Evolutionary conservation across 352 stramenopile genomes (phyloP).

Genomic region (Phytophthora fragariae): DNA sequence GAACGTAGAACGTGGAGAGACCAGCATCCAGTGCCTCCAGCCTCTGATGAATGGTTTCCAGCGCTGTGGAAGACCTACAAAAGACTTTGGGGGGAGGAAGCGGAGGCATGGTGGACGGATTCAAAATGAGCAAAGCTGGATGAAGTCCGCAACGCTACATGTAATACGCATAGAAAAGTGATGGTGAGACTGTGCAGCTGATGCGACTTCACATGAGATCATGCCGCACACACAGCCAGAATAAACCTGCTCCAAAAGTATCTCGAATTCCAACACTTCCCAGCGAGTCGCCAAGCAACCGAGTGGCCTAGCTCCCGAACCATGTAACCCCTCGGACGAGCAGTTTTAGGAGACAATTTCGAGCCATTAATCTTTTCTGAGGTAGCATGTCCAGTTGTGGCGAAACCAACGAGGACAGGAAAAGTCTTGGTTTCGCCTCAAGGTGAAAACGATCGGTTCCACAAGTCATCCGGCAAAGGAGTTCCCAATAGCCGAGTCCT

Average conservation of each 20-base stretch:
- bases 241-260: too few relatives aligned
- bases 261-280: too few relatives aligned
- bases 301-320: too few relatives aligned
- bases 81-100: not conserved
- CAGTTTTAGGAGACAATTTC: not conserved
- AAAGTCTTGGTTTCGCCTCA: not conserved
- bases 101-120: not conserved
- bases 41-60: not conserved
- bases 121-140: not conserved
- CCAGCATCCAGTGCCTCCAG: not conserved
- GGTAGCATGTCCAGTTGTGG: too few relatives aligned
- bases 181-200: not conserved
- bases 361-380: not conserved
- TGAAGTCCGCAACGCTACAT: not conserved
- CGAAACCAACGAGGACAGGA: not conserved
- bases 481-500: too few relatives aligned
- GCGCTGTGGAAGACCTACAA: not conserved
- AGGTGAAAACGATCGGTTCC: not conserved
- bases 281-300: too few relatives aligned
- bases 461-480: not conserved
- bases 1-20: constrained; percentile 28
- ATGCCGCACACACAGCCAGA: not conserved
- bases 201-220: not conserved
- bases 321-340: too few relatives aligned
- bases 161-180: not conserved